Percentiles rank a stretch among this genome's conserved stretches.
Conservation (phyloP, 2,329 filamentous ascomycete species). For the Neobulgaria alba region DNA sequence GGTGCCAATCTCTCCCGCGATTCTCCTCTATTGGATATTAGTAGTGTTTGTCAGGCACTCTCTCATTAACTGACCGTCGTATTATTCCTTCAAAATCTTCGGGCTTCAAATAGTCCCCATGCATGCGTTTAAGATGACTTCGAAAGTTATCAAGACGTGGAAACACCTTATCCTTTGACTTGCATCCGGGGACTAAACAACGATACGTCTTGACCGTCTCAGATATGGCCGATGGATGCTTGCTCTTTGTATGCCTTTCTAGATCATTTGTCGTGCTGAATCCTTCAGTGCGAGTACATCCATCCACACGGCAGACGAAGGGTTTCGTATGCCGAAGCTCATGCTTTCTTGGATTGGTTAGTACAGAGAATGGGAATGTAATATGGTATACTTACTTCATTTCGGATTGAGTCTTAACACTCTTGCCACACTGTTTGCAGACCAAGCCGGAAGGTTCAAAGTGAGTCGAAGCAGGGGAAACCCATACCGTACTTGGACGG, state of each 20-base stretch:
- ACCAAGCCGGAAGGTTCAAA: constrained; percentile 15
- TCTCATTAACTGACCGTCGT: constrained; percentile 32
- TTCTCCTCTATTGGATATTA: constrained; percentile 15
- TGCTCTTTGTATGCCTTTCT: constrained; percentile 65
- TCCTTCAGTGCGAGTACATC: constrained; percentile 53
- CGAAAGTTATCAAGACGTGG: constrained; percentile 81
- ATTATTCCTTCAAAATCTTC: constrained; percentile 37
- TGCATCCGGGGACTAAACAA: constrained; percentile 51
- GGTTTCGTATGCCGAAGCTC: constrained; percentile 60
- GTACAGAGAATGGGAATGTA: constrained; percentile 13
- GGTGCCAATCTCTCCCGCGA: constrained; percentile 11
- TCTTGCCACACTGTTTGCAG: constrained; percentile 35
- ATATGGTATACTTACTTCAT: constrained; percentile 38
- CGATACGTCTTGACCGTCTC: constrained; percentile 42
- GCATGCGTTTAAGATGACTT: constrained; percentile 65
- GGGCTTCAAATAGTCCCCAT: constrained; percentile 32
- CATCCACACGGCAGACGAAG: constrained; percentile 48
- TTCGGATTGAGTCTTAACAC: constrained; percentile 45
- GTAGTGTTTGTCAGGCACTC: constrained; percentile 4
- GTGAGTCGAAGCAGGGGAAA: constrained; percentile 6
- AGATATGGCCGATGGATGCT: constrained; percentile 47
- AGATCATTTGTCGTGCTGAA: constrained; percentile 79
- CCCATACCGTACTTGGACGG: constrained; percentile 15
- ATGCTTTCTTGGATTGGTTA: constrained; percentile 56
- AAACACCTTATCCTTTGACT: constrained; percentile 60